phyloP scores from a whole-genome alignment of 1,284 basidiomycete genomes.

The Apiotrichum sp. region DNA sequence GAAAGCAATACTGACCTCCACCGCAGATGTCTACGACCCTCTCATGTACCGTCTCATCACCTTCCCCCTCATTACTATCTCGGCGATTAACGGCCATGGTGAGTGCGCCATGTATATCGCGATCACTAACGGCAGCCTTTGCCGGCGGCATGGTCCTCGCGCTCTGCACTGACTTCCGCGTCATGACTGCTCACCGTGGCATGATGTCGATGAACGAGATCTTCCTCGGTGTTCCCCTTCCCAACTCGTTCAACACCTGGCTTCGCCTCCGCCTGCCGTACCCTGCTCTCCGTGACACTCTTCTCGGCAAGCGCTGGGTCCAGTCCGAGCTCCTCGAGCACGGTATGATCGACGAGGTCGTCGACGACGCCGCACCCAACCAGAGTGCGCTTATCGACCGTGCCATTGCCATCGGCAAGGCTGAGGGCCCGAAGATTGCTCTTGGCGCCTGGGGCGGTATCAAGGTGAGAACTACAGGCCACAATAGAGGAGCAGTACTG shows the following conservation, averaged over 20 bases:
- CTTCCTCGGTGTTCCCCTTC: constrained; percentile 74
- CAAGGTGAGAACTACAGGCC: constrained; percentile 29
- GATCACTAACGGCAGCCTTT: constrained; percentile 53
- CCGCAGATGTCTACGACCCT: constrained; percentile 44
- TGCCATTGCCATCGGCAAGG: constrained; percentile 46
- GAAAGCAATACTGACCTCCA: neutral
- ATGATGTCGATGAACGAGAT: constrained; percentile 95
- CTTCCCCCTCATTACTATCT: constrained; percentile 58
- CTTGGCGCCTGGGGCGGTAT: constrained; percentile 52
- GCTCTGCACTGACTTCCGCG: constrained; percentile 78
- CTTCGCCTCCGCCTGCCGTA: constrained; percentile 62
- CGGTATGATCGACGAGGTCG: constrained; percentile 68
- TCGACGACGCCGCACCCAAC: constrained; percentile 48
- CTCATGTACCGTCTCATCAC: constrained; percentile 42
- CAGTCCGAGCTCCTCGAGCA: constrained; percentile 62
- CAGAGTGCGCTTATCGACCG: constrained; percentile 51
- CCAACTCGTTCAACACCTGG: constrained; percentile 63
- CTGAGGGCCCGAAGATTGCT: constrained; percentile 45
- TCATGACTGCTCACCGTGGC: constrained; percentile 76
- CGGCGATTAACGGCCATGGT: constrained; percentile 80
- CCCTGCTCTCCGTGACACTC: constrained; percentile 64
- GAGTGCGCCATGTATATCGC: constrained; percentile 3
- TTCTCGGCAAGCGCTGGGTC: constrained; percentile 74
- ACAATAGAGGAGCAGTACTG: no score
- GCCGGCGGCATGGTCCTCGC: constrained; percentile 78